Conservation (phyloP, 352 stramenopile species). For the Pythium folliculosum region DNA sequence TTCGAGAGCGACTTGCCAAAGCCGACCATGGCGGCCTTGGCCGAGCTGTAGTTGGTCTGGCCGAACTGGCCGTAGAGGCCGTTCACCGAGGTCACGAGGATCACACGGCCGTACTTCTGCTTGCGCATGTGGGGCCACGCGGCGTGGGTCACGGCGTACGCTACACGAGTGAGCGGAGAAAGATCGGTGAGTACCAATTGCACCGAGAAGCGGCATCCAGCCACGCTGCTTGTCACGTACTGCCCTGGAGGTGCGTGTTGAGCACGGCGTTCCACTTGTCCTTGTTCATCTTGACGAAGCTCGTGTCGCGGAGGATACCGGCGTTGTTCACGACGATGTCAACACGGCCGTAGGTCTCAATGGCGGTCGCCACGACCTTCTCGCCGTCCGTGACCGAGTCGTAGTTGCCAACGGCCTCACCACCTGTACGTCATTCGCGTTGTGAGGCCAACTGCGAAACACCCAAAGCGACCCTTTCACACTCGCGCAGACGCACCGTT, state of each 20-base stretch:
- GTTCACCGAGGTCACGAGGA: slow-evolving; percentile 86
- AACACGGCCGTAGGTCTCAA: slow-evolving; percentile 68
- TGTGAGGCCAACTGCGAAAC: too few relatives aligned
- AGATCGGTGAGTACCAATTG: neutral
- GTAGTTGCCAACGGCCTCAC: slow-evolving; percentile 80
- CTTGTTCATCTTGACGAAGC: slow-evolving; percentile 90
- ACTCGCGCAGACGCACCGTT: slow-evolving; percentile 32
- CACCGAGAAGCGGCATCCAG: neutral
- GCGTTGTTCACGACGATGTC: slow-evolving; percentile 94
- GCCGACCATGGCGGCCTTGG: slow-evolving; percentile 93
- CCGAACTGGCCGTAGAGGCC: slow-evolving; percentile 91
- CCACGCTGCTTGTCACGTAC: slow-evolving; percentile 9
- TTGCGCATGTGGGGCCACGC: slow-evolving; percentile 89
- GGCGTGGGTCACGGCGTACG: slow-evolving; percentile 81
- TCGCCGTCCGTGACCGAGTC: slow-evolving; percentile 84
- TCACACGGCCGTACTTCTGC: slow-evolving; percentile 88
- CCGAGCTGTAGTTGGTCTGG: slow-evolving; percentile 89
- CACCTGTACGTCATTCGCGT: slow-evolving; percentile 28
- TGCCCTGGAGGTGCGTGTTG: slow-evolving; percentile 81
- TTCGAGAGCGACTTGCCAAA: slow-evolving; percentile 91
- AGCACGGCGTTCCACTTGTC: slow-evolving; percentile 87
- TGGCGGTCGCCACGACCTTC: slow-evolving; percentile 77
- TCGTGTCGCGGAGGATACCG: slow-evolving; percentile 91
- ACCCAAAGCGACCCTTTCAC: neutral
- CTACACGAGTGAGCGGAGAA: neutral